phyloP scores from a whole-genome alignment of 1,284 basidiomycete species.

The Ustilago bromivora region DNA sequence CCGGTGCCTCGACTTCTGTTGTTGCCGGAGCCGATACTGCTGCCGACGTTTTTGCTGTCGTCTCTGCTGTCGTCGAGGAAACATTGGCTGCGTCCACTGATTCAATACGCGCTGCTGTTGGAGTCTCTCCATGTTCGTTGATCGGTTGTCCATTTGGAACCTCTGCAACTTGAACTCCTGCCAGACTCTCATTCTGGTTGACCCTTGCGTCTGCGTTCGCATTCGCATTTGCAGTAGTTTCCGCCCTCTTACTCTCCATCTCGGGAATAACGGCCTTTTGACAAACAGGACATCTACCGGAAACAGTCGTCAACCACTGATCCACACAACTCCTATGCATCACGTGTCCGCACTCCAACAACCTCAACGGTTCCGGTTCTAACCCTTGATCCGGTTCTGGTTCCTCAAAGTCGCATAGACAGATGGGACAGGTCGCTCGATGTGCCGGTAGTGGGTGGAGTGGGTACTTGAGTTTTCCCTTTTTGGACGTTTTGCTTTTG shows the following conservation, averaged over 20 bases:
- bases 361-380: conserved; percentile 56
- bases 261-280: conserved; percentile 47
- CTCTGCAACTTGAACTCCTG: not conserved
- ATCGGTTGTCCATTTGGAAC: not conserved
- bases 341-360: conserved; percentile 59
- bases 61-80: not conserved
- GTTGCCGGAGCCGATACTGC: not conserved
- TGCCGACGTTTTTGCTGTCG: not conserved
- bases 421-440: conserved; percentile 63
- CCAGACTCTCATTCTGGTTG: not conserved
- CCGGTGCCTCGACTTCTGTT: not conserved
- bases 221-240: not conserved
- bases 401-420: conserved; percentile 60
- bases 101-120: not conserved
- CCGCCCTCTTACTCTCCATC: not conserved
- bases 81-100: not conserved
- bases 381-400: conserved; percentile 20
- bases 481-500: not conserved
- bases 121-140: not conserved
- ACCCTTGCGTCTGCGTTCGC: not conserved
- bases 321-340: conserved; percentile 60
- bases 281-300: conserved; percentile 61
- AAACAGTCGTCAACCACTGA: conserved; percentile 61
- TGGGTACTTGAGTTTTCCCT: conserved; percentile 46
- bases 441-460: conserved; percentile 58